Base-by-base conservation (phyloP, 2,329 filamentous ascomycete genomes). In the Clonostachys solani region DNA sequence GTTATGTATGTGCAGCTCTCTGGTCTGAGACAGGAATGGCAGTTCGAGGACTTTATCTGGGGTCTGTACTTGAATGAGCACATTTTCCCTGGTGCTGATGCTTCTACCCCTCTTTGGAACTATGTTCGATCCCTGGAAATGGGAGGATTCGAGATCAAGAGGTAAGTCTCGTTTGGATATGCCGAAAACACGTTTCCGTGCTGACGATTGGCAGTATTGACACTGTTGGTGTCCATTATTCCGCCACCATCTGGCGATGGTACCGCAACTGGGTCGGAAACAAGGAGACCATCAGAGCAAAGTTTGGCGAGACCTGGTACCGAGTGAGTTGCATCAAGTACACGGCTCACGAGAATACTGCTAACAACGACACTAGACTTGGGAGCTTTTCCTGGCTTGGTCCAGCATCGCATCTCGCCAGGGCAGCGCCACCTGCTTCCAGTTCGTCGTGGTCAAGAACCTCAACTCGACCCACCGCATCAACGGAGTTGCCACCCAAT, bases 21-120 rank as follows among this genome's bases (percentile, higher is more conserved):
- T 58, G 94, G 94, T 72, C 81, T 99, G 52, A 87, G 94, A 59
- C 95, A 95, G 76, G 77, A 80, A 54, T 97, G 94, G 94, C 94
- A 97, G 71, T 97, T 96, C 64, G 92, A 97, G 77, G 94, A 97
- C 73, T 81, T 96, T 44, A 89, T 92, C 68, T 97, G 94, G 94
- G 94, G 94, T 66, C 80, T 97, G 42, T 97, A 96, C 81, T 95
- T 97, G 90, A 97, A 97, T 85, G 96, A 96, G 77, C 96, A 97
- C 71, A 80, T 97, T 67, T 97, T 97, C 81, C 94, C 92, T 35
- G 94, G 94, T 65, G 94, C 94, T 45, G 94, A 97, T 65, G 94
- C 94, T 45, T 96, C 89, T 40, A 95, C 91, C 49, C 94, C 94
- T 44, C 83, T 99, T 43, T 90, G 89, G 57, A 94, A 86, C 71